phyloP scores from a whole-genome alignment of 768 basidiomycete genomes.

The Mycena leptocephala region DNA sequence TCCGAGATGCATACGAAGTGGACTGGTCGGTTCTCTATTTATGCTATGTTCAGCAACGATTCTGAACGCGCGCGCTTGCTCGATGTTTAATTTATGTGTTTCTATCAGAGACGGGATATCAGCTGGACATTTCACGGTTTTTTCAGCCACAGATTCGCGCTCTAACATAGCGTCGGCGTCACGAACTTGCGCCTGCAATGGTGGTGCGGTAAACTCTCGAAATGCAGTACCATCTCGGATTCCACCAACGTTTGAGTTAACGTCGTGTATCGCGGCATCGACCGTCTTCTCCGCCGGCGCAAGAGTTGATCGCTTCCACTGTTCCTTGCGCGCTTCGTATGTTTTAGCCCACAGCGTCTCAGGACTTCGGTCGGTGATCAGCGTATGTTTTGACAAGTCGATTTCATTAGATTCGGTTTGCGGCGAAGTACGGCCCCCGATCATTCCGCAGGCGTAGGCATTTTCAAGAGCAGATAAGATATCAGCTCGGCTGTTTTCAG shows the following conservation, averaged over 20 bases:
- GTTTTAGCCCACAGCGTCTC: not conserved
- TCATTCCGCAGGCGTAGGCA: not conserved
- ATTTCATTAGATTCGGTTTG: no score
- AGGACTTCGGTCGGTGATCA: not conserved
- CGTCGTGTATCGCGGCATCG: no score
- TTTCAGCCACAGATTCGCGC: no score
- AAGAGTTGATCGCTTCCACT: not conserved
- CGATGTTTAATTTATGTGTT: conserved; percentile 49
- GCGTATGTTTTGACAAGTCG: not conserved
- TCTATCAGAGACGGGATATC: not conserved
- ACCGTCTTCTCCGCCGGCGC: no score
- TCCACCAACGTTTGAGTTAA: no score
- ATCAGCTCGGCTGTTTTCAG: not conserved
- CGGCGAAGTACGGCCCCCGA: not conserved
- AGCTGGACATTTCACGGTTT: no score
- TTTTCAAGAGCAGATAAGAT: not conserved
- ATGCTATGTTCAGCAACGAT: conserved; percentile 42
- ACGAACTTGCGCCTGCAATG: not conserved
- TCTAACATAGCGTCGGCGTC: not conserved
- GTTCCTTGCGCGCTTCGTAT: not conserved
- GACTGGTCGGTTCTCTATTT: conserved; percentile 6
- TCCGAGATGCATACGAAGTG: conserved; percentile 51
- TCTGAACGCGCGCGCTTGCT: conserved; percentile 47
- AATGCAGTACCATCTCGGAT: not conserved
- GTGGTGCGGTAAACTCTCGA: not conserved